A percentile compares a stretch with the other conserved stretches of the same genome.
These are phyloP conservation scores for Crassisporium funariophilum DNA, from an alignment of 768 basidiomycete species.

Conservation along the genomic window DNA sequence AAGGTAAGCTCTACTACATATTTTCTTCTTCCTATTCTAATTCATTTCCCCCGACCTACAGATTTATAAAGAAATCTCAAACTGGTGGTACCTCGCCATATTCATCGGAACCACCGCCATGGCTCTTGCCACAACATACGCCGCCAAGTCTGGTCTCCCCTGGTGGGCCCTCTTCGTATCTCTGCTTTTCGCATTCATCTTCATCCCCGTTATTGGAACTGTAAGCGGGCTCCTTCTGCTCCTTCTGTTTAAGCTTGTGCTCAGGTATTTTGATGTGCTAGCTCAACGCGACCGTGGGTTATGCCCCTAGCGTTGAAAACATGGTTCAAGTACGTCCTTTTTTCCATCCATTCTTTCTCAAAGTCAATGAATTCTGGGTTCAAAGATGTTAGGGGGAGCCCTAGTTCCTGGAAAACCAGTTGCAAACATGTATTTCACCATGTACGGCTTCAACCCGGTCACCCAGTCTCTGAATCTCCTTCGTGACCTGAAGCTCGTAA, in stretches of 20 bases:
- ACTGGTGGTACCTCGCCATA: conserved; percentile 37
- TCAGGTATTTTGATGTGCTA: background rate
- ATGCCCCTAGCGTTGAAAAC: background rate
- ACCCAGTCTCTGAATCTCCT: conserved; percentile 49
- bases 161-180: conserved; percentile 43
- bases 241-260: background rate
- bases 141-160: conserved; percentile 36
- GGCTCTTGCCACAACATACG: conserved; percentile 36
- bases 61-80: conserved; percentile 37
- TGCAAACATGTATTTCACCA: conserved; percentile 49
- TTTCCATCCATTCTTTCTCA: background rate
- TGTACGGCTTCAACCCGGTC: conserved; percentile 46
- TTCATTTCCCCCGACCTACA: too few relatives aligned
- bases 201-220: conserved; percentile 50
- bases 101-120: conserved; percentile 33
- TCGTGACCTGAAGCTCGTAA: conserved; percentile 55
- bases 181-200: conserved; percentile 47
- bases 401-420: conserved; percentile 48
- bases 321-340: conserved; percentile 29
- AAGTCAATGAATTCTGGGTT: background rate
- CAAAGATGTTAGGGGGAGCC: conserved; percentile 48
- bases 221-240: conserved; percentile 21
- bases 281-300: background rate
- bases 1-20: conserved; percentile 22
- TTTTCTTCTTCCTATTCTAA: background rate